These are phyloP conservation scores for Phalaenopsis aphrodite DNA, from an alignment of 106 monocot species.

Conservation along the genomic window DNA sequence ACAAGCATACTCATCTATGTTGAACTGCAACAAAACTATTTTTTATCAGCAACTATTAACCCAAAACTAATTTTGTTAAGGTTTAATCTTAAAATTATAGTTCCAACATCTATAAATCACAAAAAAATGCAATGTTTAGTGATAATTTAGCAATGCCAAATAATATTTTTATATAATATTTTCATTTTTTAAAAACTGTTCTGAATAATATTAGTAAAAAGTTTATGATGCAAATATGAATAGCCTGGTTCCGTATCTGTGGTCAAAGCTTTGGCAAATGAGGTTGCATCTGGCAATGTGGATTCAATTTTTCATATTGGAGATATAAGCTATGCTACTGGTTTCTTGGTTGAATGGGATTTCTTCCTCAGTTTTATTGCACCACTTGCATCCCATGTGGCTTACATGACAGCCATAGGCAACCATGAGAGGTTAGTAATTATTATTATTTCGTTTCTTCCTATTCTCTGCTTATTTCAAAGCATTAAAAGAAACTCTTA, in stretches of 20 bases:
- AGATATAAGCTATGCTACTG: constrained; percentile 62
- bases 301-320: constrained; percentile 57
- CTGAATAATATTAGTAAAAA: no score
- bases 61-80: no score
- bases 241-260: constrained; percentile 64
- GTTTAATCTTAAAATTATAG: no score
- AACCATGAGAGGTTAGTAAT: constrained; percentile 48
- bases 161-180: not conserved
- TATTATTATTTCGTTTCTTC: not conserved
- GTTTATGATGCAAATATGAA: not conserved
- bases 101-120: no score
- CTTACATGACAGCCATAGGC: constrained; percentile 62
- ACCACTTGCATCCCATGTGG: constrained; percentile 40
- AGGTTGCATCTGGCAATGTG: constrained; percentile 19
- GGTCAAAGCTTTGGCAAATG: constrained; percentile 24
- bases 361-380: constrained; percentile 37
- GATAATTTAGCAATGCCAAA: not conserved
- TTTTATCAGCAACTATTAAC: no score
- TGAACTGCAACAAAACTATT: no score
- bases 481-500: no score
- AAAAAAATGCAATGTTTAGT: not conserved
- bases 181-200: not conserved
- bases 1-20: no score
- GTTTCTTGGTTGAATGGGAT: constrained; percentile 53
- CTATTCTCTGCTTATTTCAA: no score